A percentile compares a stretch with the other conserved stretches of the same genome.
phyloP scores from a whole-genome alignment of 2,329 filamentous ascomycete species.

The Hypoxylon sp. region DNA sequence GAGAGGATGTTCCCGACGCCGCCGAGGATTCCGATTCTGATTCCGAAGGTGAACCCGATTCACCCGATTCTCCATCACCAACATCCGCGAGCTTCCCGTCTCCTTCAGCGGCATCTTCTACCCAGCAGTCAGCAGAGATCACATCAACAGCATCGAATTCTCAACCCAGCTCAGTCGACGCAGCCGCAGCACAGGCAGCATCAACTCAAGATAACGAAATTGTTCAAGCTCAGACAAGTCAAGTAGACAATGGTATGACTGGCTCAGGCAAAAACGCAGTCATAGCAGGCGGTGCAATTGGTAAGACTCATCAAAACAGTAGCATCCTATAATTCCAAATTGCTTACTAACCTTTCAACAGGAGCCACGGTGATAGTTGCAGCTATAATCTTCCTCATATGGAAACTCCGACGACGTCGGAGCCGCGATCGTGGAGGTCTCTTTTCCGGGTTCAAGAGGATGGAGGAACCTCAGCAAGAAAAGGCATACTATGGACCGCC shows the following conservation, averaged over 20 bases:
- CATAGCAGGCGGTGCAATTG: conserved; percentile 32
- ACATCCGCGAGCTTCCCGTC: conserved; percentile 18
- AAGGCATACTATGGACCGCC: background rate
- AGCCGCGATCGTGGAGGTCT: background rate
- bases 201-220: conserved; percentile 8
- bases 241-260: background rate
- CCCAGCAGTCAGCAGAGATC: conserved; percentile 2
- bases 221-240: conserved; percentile 14
- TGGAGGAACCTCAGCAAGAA: conserved; percentile 9
- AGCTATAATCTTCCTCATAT: conserved; percentile 27
- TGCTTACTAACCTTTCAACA: conserved; percentile 1
- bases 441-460: conserved; percentile 15
- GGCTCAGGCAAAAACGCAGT: conserved; percentile 15
- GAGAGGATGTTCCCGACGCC: conserved; percentile 13
- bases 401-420: conserved; percentile 27
- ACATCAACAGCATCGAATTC: background rate
- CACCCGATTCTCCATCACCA: conserved; percentile 29
- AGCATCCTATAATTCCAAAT: background rate
- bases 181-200: background rate
- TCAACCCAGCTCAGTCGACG: conserved; percentile 2
- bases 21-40: conserved; percentile 22
- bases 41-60: conserved; percentile 23
- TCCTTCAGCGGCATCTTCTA: background rate
- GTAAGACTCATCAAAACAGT: conserved; percentile 15
- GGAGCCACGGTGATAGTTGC: conserved; percentile 24